Evolutionary conservation across 225 moss, liverwort and hornwort genomes (phyloP).

Genomic region (Rhytidiadelphus loreus): DNA sequence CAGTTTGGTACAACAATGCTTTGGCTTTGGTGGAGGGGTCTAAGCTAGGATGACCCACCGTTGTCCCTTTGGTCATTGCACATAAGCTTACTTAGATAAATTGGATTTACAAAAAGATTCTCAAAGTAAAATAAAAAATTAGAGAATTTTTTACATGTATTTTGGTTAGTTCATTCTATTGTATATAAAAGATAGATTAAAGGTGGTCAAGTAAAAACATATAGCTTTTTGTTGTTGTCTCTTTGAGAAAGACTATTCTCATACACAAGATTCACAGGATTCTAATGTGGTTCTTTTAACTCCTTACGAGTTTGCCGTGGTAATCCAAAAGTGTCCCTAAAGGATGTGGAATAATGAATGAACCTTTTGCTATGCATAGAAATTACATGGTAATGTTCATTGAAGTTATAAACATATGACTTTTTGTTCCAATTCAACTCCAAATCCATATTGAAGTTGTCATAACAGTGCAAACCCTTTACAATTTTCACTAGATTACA

Average conservation of each 20-base stretch:
- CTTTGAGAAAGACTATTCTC: background rate
- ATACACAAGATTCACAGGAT: fast-evolving
- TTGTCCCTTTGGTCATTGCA: background rate
- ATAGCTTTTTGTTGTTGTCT: background rate
- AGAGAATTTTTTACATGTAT: background rate
- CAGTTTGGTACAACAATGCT: background rate
- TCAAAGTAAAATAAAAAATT: no score
- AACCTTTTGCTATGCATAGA: no score
- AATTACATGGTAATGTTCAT: fast-evolving
- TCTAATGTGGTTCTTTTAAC: no score
- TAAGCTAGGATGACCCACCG: background rate
- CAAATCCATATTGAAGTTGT: background rate
- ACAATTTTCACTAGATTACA: fast-evolving
- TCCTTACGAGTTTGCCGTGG: background rate
- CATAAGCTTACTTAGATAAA: fast-evolving
- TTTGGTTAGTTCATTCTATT: fast-evolving
- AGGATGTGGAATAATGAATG: background rate
- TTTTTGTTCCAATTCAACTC: background rate
- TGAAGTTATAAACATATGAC: no score
- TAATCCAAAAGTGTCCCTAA: fast-evolving
- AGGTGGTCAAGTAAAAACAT: background rate
- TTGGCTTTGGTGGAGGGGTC: background rate
- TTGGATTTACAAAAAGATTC: background rate
- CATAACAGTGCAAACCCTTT: fast-evolving
- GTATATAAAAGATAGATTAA: no score